phyloP scores from a whole-genome alignment of 345 rosid genomes.

The Anastatica hierochuntica region DNA sequence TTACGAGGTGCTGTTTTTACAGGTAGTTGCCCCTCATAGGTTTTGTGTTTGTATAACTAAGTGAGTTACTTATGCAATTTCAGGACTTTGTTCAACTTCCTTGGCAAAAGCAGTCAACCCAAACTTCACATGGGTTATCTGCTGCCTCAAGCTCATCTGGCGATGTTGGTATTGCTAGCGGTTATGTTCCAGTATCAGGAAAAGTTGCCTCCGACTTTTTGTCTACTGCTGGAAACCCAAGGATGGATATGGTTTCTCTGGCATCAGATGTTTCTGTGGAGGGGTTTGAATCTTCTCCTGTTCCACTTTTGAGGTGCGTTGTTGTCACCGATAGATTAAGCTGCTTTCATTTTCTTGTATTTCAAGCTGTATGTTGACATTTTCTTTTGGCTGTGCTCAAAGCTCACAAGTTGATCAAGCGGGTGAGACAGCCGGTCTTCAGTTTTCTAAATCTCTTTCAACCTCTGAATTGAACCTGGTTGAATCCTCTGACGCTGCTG shows the following conservation, averaged over 20 bases:
- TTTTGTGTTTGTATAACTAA: constrained; percentile 10
- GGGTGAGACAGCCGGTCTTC: constrained; percentile 36
- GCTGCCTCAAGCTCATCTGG: constrained; percentile 46
- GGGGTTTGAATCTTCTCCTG: constrained; percentile 44
- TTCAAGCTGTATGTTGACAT: too few relatives aligned
- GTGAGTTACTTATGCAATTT: not conserved
- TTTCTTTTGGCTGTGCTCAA: constrained; percentile 24
- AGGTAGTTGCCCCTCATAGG: not conserved
- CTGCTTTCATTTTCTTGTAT: not conserved
- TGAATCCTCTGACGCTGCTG: constrained; percentile 35
- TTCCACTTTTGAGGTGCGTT: constrained; percentile 47
- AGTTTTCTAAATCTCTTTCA: constrained; percentile 38
- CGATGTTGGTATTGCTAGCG: constrained; percentile 36
- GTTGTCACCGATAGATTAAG: not conserved
- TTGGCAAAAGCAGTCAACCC: constrained; percentile 84
- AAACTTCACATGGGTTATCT: constrained; percentile 46
- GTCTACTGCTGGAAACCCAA: constrained; percentile 39
- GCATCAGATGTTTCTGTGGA: constrained; percentile 54
- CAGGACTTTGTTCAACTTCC: constrained; percentile 98
- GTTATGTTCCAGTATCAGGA: constrained; percentile 45
- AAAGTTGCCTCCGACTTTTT: constrained; percentile 41
- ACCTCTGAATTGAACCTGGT: constrained; percentile 40
- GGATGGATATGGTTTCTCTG: constrained; percentile 45
- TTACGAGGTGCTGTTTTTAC: constrained; percentile 55
- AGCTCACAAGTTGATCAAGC: constrained; percentile 41